Conservation (phyloP, 2,329 filamentous ascomycete species). For the Ceratocystis harringtonii region DNA sequence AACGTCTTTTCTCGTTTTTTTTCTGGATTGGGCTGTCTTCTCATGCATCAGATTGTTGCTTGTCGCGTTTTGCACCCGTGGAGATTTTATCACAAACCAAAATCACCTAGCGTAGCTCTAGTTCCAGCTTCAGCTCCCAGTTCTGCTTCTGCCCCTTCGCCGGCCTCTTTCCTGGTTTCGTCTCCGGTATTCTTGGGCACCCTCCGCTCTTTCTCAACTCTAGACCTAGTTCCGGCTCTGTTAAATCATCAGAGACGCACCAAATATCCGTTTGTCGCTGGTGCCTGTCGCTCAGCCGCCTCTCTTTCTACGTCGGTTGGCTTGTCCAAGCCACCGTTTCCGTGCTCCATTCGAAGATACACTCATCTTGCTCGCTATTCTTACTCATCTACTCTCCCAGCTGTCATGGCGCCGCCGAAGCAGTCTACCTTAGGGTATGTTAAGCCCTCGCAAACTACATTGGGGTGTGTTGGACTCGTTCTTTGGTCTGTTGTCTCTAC, state of each 20-base stretch:
- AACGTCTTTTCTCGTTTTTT: not conserved
- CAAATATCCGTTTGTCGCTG: not conserved
- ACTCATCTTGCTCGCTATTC: not conserved
- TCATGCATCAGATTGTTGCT: conserved; percentile 3
- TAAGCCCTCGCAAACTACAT: conserved; percentile 53
- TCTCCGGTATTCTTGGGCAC: too few species aligned
- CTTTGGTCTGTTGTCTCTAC: not conserved
- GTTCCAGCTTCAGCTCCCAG: not conserved
- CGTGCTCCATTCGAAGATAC: too few species aligned
- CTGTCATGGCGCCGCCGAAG: conserved; percentile 39
- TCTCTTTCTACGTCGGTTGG: not conserved
- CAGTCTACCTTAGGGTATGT: conserved; percentile 86
- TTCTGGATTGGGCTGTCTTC: not conserved
- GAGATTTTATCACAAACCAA: not conserved
- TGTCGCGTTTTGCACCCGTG: not conserved
- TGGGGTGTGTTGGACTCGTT: conserved; percentile 43
- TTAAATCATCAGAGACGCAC: not conserved
- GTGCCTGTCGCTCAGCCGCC: not conserved
- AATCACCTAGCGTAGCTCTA: not conserved
- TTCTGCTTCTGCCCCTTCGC: not conserved
- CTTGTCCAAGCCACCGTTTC: not conserved
- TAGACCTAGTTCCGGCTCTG: not conserved
- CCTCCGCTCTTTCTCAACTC: not conserved
- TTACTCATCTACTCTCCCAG: not conserved
- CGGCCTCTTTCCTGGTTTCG: not conserved